Conservation (phyloP, 306 rosid genomes). For the Trifolium pratense region DNA sequence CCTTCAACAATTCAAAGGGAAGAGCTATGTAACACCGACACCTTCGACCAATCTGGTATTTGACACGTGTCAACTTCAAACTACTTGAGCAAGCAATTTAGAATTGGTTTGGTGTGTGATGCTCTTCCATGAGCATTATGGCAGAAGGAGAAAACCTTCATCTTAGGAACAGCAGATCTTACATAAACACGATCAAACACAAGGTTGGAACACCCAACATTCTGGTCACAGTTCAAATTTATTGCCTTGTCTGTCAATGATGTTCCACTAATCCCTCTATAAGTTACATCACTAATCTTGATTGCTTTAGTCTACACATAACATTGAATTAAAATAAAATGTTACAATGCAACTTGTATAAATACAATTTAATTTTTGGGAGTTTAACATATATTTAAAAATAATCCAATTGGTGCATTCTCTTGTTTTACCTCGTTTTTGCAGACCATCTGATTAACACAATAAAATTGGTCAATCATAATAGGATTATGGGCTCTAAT, state of each 20-base stretch:
- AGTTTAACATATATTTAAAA: neutral
- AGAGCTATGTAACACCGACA: neutral
- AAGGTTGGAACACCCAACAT: constrained; percentile 55
- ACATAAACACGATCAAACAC: constrained; percentile 49
- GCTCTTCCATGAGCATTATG: constrained; percentile 58
- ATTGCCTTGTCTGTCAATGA: constrained; percentile 47
- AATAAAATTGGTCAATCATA: constrained; percentile 60
- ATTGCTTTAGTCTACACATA: constrained; percentile 43
- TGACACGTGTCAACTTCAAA: neutral
- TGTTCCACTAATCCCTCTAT: constrained; percentile 53
- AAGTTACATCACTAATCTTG: constrained; percentile 52
- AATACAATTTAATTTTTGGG: neutral
- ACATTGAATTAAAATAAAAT: neutral
- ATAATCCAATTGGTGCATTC: neutral
- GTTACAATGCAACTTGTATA: neutral
- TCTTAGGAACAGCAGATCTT: constrained; percentile 37
- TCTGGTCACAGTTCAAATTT: constrained; percentile 53
- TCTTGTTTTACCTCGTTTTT: constrained; percentile 43
- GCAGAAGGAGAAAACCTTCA: constrained; percentile 41
- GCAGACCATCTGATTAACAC: constrained; percentile 41
- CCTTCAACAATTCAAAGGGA: neutral
- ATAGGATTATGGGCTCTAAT: constrained; percentile 54
- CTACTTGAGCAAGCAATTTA: constrained; percentile 47
- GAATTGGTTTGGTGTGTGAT: constrained; percentile 43
- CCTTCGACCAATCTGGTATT: too few species aligned